Conservation (phyloP, 1,284 basidiomycete genomes). For the Trichosporon sp. region DNA sequence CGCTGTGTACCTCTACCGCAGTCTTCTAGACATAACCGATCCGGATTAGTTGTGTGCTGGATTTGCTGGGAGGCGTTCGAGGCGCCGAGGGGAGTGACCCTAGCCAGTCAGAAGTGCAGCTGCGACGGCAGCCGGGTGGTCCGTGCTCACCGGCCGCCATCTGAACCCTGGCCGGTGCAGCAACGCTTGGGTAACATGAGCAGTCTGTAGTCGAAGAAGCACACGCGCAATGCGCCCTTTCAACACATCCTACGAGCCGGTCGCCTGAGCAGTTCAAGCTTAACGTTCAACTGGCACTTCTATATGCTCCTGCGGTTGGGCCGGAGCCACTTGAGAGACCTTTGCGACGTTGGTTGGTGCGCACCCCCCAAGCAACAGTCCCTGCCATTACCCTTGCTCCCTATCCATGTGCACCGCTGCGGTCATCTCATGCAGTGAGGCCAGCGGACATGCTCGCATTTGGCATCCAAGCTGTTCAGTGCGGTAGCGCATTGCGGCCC, state of each 20-base stretch:
- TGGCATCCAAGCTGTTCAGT: neutral
- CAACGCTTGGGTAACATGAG: neutral
- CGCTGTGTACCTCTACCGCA: too few relatives aligned
- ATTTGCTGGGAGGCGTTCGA: neutral
- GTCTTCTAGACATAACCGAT: neutral
- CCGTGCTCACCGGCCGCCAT: too few relatives aligned
- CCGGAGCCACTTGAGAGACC: neutral
- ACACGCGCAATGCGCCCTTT: too few relatives aligned
- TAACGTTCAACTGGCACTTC: neutral
- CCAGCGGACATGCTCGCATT: neutral
- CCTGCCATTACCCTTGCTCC: neutral
- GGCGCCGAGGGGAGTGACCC: neutral
- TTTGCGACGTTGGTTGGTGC: neutral
- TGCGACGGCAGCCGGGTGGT: neutral
- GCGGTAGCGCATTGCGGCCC: neutral
- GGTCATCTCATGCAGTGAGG: neutral
- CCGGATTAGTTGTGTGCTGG: neutral
- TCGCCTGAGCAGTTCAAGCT: neutral
- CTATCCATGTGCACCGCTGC: neutral
- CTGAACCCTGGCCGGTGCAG: too few relatives aligned
- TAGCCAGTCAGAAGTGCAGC: neutral
- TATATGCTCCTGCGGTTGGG: neutral
- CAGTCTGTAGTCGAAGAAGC: neutral
- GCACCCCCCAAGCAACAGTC: neutral
- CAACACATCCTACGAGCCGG: neutral